These are phyloP conservation scores for Bipolaris bicolor DNA, from an alignment of 2,329 filamentous ascomycete species.

Conservation along the genomic window DNA sequence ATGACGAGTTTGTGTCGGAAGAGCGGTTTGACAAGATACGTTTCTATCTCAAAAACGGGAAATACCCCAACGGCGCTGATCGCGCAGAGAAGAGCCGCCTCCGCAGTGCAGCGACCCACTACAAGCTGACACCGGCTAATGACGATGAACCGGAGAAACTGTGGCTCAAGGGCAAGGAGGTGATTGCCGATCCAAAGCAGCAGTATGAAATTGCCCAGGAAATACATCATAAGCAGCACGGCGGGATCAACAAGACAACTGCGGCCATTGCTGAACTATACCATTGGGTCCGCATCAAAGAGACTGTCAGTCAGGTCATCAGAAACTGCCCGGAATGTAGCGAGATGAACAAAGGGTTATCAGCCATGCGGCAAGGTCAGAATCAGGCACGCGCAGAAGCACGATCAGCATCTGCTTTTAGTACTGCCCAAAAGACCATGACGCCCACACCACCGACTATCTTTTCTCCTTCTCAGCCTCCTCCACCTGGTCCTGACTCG, in stretches of 20 bases:
- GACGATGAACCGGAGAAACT: constrained; percentile 63
- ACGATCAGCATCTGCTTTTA: constrained; percentile 13
- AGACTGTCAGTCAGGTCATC: constrained; percentile 94
- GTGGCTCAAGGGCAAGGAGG: constrained; percentile 98
- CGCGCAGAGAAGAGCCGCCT: constrained; percentile 94
- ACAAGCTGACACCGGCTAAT: constrained; percentile 71
- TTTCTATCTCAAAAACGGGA: constrained; percentile 92
- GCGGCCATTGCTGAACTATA: constrained; percentile 91
- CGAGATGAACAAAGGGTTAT: constrained; percentile 59
- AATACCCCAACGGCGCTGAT: constrained; percentile 92
- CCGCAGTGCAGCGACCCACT: constrained; percentile 91
- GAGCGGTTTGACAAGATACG: constrained; percentile 99
- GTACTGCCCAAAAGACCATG: constrained; percentile 9
- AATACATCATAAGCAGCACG: constrained; percentile 78
- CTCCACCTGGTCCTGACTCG: constrained; percentile 23
- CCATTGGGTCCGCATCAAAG: constrained; percentile 98
- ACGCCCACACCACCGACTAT: constrained; percentile 22
- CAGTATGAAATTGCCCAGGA: constrained; percentile 88
- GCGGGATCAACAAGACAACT: constrained; percentile 97
- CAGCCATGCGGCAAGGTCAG: constrained; percentile 33
- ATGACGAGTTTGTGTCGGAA: constrained; percentile 87
- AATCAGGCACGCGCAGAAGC: constrained; percentile 19
- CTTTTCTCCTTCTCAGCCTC: constrained; percentile 14
- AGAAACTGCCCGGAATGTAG: constrained; percentile 90
- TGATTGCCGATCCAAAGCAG: constrained; percentile 84